phyloP scores from a whole-genome alignment of 2,329 filamentous ascomycete genomes.

The Calonectria pauciramosa region DNA sequence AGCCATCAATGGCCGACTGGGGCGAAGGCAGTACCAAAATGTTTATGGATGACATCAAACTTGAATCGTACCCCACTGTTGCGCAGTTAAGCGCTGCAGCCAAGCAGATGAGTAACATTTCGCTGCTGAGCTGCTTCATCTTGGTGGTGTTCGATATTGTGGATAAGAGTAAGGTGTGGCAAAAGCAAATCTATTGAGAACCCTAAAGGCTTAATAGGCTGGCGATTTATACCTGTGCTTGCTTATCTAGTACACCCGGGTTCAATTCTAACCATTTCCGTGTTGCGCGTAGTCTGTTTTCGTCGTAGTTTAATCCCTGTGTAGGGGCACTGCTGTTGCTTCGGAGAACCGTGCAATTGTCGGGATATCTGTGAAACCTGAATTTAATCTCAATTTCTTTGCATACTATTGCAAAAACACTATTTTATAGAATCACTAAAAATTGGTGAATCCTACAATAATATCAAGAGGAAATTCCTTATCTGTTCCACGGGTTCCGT shows the following conservation, averaged over 20 bases:
- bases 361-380: too few species aligned
- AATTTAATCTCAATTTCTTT: not conserved
- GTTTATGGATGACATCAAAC: constrained; percentile 28
- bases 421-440: not conserved
- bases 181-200: not conserved
- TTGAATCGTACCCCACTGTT: constrained; percentile 23
- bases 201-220: not conserved
- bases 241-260: not conserved
- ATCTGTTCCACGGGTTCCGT: too few species aligned
- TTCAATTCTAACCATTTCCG: too few species aligned
- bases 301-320: not conserved
- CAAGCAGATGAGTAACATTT: constrained; percentile 26
- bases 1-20: not conserved
- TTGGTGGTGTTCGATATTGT: not conserved
- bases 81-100: constrained; percentile 28
- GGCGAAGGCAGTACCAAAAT: constrained; percentile 17
- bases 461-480: not conserved
- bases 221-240: not conserved
- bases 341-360: not conserved
- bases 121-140: not conserved
- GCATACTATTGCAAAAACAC: not conserved
- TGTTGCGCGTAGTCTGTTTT: not conserved
- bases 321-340: not conserved
- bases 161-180: not conserved
- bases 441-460: not conserved